Percentiles rank a stretch among this genome's conserved stretches.
These are phyloP conservation scores for Colletotrichum sojae DNA, from an alignment of 2,329 filamentous ascomycete species.

Conservation along the genomic window DNA sequence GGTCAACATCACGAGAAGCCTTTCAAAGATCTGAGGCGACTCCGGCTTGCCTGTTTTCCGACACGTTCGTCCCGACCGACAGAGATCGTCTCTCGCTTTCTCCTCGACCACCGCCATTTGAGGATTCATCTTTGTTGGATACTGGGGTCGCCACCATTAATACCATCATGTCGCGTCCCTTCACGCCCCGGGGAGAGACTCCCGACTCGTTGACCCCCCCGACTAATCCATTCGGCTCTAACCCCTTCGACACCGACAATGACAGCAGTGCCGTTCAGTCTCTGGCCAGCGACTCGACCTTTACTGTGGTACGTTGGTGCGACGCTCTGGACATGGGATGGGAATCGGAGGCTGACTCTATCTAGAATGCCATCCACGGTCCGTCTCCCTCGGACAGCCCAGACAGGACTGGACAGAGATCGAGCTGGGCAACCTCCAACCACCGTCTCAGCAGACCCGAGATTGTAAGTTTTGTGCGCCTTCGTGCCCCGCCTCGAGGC, in stretches of 20 bases:
- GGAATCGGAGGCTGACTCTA: constrained; percentile 8
- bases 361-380: constrained; percentile 32
- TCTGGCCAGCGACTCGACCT: constrained; percentile 41
- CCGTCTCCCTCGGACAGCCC: constrained; percentile 10
- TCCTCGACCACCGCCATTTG: background rate
- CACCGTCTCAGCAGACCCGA: constrained; percentile 40
- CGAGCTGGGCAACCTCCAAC: constrained; percentile 26
- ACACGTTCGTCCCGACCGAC: background rate
- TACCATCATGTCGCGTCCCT: constrained; percentile 38
- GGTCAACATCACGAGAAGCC: background rate
- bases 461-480: constrained; percentile 21
- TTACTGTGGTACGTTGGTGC: constrained; percentile 37
- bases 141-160: background rate
- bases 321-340: background rate
- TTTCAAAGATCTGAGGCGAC: constrained; percentile 1
- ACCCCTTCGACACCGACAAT: constrained; percentile 42
- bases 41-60: background rate
- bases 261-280: constrained; percentile 39
- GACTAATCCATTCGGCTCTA: constrained; percentile 39
- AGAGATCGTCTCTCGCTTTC: background rate
- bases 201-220: constrained; percentile 34
- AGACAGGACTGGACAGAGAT: constrained; percentile 22
- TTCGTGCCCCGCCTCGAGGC: background rate
- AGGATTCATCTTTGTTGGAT: constrained; percentile 1
- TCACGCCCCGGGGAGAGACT: constrained; percentile 17